Conservation (phyloP, 805 yeast species). For the Wickerhamomyces xylosicus region DNA sequence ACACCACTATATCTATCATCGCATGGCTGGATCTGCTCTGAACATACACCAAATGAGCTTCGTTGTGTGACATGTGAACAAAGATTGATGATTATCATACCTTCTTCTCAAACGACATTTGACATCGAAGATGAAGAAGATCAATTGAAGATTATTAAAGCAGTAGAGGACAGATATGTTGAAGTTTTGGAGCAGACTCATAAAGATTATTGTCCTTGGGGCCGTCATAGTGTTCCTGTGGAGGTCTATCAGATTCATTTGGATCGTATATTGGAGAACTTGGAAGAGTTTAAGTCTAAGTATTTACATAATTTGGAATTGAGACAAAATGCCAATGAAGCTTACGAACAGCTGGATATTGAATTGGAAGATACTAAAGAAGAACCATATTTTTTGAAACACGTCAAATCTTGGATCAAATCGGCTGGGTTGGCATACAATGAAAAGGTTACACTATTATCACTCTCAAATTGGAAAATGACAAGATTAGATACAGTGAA, state of each 20-base stretch:
- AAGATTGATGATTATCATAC: neutral
- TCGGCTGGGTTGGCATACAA: neutral
- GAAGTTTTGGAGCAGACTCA: neutral
- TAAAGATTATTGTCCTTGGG: neutral
- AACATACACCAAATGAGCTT: neutral
- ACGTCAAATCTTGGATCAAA: neutral
- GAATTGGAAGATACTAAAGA: neutral
- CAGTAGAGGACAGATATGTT: neutral
- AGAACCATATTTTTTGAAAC: no score
- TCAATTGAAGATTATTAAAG: neutral
- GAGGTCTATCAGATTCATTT: neutral
- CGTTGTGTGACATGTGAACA: neutral
- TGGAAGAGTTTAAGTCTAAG: neutral
- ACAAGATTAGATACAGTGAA: neutral
- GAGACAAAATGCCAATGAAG: neutral
- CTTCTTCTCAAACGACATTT: neutral
- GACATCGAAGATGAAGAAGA: neutral
- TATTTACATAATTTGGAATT: neutral
- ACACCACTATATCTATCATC: neutral
- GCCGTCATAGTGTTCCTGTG: no score
- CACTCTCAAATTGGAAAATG: neutral
- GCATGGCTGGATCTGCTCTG: neutral
- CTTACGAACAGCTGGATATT: no score
- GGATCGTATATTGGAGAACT: neutral
- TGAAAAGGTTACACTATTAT: neutral